A percentile compares a stretch with the other conserved stretches of the same genome.
Evolutionary conservation across 306 rosid genomes (phyloP).

Genomic region (Mimosa bimucronata): DNA sequence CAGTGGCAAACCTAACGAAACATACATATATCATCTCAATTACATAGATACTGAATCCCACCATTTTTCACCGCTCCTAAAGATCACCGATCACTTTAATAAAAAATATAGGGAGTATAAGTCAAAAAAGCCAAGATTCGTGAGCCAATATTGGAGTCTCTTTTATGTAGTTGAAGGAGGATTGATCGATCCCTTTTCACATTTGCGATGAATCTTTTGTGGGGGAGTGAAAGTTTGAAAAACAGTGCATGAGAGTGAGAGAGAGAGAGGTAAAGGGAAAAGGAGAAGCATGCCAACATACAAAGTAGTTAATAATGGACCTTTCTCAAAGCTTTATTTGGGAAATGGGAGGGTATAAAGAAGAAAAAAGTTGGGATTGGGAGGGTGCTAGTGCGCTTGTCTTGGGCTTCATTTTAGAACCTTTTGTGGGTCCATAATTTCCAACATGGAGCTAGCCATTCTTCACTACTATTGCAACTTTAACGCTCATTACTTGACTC

Average conservation of each 20-base stretch:
- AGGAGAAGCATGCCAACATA: neutral
- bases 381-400: slow-evolving; percentile 39
- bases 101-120: slow-evolving; percentile 9
- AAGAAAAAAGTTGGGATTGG: slow-evolving; percentile 18
- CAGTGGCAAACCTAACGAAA: slow-evolving; percentile 13
- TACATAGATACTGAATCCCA: slow-evolving; percentile 35
- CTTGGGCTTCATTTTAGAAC: slow-evolving; percentile 32
- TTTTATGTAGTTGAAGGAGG: neutral
- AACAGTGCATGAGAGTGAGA: neutral
- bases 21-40: neutral
- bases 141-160: neutral
- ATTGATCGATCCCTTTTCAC: slow-evolving; percentile 1
- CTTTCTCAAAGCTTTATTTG: slow-evolving; percentile 59
- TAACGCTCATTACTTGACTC: slow-evolving; percentile 46
- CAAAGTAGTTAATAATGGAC: slow-evolving; percentile 62
- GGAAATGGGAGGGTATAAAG: slow-evolving; percentile 26
- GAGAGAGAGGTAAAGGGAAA: slow-evolving; percentile 27
- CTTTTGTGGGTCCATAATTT: slow-evolving; percentile 48
- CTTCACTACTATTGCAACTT: slow-evolving; percentile 49
- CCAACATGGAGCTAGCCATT: slow-evolving; percentile 31
- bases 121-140: slow-evolving; percentile 32
- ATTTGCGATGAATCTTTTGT: neutral
- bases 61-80: slow-evolving; percentile 31
- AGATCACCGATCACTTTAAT: slow-evolving; percentile 15
- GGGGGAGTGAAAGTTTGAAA: neutral